These are phyloP conservation scores for Phytopythium vexans DNA, from an alignment of 352 stramenopile species.

Conservation along the genomic window DNA sequence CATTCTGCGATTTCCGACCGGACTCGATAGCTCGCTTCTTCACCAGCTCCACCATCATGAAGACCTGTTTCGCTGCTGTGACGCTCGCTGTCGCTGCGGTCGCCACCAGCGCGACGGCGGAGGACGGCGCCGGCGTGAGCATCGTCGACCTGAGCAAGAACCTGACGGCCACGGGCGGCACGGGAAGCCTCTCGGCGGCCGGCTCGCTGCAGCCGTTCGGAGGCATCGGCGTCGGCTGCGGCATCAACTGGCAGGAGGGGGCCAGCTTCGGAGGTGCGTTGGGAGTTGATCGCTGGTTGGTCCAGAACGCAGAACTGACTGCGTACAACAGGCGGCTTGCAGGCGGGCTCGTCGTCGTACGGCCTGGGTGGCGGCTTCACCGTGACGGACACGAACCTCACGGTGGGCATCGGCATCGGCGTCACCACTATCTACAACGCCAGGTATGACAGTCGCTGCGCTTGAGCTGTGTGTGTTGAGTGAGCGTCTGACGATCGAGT, in stretches of 20 bases:
- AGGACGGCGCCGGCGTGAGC: not conserved
- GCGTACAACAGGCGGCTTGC: slow-evolving; percentile 3
- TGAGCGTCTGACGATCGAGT: not conserved
- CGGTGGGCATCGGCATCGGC: slow-evolving; percentile 4
- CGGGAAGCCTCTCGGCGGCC: slow-evolving; percentile 1
- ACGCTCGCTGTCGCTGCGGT: not conserved
- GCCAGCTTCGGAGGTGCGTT: slow-evolving; percentile 4
- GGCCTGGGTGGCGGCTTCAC: slow-evolving; percentile 7
- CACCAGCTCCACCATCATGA: slow-evolving; percentile 2
- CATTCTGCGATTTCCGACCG: not conserved
- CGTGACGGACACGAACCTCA: slow-evolving; percentile 3
- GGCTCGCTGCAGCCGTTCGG: slow-evolving; percentile 7
- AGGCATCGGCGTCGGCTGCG: slow-evolving; percentile 6
- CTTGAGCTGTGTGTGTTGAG: not conserved
- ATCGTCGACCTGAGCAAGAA: slow-evolving; percentile 7
- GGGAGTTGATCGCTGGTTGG: too few species aligned
- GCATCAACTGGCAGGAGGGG: slow-evolving; percentile 8
- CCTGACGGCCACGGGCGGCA: not conserved
- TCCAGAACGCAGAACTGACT: too few species aligned
- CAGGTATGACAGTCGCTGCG: not conserved
- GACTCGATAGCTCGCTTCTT: not conserved
- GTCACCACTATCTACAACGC: slow-evolving; percentile 5
- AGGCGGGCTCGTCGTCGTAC: slow-evolving; percentile 2
- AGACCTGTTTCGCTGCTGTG: not conserved
- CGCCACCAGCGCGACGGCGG: not conserved